phyloP scores from a whole-genome alignment of 306 rosid species.

The Parietaria judaica region DNA sequence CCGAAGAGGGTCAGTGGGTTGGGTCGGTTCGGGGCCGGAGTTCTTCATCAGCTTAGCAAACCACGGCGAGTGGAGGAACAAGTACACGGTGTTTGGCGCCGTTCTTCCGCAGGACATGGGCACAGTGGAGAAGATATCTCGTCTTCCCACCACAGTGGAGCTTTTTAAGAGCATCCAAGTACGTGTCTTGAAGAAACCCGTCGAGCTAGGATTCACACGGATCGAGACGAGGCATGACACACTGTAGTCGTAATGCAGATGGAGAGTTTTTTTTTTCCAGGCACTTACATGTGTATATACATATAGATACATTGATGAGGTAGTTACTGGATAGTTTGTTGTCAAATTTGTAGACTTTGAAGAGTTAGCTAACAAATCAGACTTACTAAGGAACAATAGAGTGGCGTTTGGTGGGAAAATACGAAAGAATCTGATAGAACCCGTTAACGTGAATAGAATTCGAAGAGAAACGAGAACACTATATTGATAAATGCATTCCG shows the following conservation, averaged over 20 bases:
- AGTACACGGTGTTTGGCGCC: slow-evolving; percentile 57
- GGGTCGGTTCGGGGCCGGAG: slow-evolving; percentile 79
- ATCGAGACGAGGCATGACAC: slow-evolving; percentile 19
- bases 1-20: slow-evolving; percentile 68
- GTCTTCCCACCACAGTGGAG: slow-evolving; percentile 46
- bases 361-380: no score
- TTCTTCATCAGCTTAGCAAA: slow-evolving; percentile 76
- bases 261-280: not conserved
- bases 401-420: no score
- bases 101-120: slow-evolving; percentile 60
- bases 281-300: no score
- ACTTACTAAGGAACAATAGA: no score
- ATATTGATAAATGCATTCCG: no score
- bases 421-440: no score
- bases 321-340: not conserved
- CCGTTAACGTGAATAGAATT: no score
- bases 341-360: no score
- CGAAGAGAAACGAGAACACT: no score
- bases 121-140: slow-evolving; percentile 50
- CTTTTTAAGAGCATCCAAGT: slow-evolving; percentile 47
- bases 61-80: slow-evolving; percentile 58
- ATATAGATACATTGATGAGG: not conserved
- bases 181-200: slow-evolving; percentile 50
- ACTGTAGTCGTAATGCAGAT: slow-evolving; percentile 1
- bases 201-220: slow-evolving; percentile 31